phyloP scores from a whole-genome alignment of 306 rosid species.

The Citrullus amarus region DNA sequence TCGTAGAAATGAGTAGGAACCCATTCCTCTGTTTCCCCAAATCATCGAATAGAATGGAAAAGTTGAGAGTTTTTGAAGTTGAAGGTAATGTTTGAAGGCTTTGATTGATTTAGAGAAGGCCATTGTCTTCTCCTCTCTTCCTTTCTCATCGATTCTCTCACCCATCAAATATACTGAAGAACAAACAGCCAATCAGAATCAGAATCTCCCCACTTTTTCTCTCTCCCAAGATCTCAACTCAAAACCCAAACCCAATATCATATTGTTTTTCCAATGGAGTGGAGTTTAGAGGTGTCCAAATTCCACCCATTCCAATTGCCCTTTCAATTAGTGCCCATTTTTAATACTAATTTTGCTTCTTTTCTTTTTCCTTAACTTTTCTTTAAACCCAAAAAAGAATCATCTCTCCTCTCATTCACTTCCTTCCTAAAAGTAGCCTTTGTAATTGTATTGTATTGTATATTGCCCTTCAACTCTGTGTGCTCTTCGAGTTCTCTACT shows the following conservation, averaged over 20 bases:
- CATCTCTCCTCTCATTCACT: background rate
- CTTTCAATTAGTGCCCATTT: background rate
- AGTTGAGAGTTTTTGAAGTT: background rate
- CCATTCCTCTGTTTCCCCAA: background rate
- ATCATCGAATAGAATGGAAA: background rate
- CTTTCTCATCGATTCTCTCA: background rate
- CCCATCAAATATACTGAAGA: background rate
- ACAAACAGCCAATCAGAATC: background rate
- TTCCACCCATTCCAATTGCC: background rate
- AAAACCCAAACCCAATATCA: background rate
- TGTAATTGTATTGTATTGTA: background rate
- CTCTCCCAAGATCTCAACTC: background rate
- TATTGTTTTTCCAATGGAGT: background rate
- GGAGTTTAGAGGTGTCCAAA: background rate
- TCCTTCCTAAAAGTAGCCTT: background rate
- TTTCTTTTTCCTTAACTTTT: background rate
- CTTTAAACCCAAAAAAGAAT: too few species aligned
- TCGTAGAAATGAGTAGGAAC: constrained; percentile 1
- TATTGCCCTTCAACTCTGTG: background rate
- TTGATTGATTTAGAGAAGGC: background rate
- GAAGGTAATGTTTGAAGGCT: background rate
- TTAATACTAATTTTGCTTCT: background rate
- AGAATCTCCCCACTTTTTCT: background rate
- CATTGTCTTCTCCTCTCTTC: background rate
- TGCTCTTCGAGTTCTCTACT: constrained; percentile 1